A percentile compares a stretch with the other conserved stretches of the same genome.
Conservation (phyloP, 352 stramenopile species). For the Phytopythium vexans region DNA sequence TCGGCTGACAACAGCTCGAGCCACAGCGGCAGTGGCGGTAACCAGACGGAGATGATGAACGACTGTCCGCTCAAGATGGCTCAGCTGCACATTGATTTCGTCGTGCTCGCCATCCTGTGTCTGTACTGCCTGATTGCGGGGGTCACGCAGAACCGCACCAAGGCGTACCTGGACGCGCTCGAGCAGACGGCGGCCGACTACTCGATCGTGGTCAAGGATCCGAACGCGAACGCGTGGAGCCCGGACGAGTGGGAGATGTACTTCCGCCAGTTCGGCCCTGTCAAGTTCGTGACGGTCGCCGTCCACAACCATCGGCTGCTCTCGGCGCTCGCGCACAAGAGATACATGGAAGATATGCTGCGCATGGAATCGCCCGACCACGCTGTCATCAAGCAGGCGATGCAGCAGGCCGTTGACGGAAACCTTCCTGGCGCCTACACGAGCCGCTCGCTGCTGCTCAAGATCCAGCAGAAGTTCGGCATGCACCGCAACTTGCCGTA, state of each 20-base stretch:
- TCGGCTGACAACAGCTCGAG: conserved; percentile 12
- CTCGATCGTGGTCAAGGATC: conserved; percentile 67
- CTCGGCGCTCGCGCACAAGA: conserved; percentile 51
- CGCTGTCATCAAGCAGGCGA: conserved; percentile 18
- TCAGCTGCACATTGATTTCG: conserved; percentile 58
- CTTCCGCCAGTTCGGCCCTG: conserved; percentile 61
- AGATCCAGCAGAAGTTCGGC: conserved; percentile 32
- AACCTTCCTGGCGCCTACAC: conserved; percentile 15
- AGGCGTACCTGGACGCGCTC: conserved; percentile 45
- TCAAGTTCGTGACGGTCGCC: conserved; percentile 70
- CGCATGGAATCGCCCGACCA: conserved; percentile 55
- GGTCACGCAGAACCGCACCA: conserved; percentile 37
- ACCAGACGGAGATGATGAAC: conserved; percentile 22
- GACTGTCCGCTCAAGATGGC: conserved; percentile 48
- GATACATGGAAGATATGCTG: conserved; percentile 70
- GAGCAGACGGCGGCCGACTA: conserved; percentile 76
- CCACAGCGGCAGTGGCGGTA: neutral
- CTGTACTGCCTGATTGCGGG: conserved; percentile 43
- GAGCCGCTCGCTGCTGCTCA: conserved; percentile 15
- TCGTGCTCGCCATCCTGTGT: conserved; percentile 42
- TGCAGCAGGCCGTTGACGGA: conserved; percentile 33
- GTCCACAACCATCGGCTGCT: conserved; percentile 61
- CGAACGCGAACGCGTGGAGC: conserved; percentile 56
- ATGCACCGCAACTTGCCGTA: conserved; percentile 56
- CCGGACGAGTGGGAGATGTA: conserved; percentile 68